These are phyloP conservation scores for Oryza glumipatula DNA, from an alignment of 176 grass and related monocot species.

Conservation along the genomic window DNA sequence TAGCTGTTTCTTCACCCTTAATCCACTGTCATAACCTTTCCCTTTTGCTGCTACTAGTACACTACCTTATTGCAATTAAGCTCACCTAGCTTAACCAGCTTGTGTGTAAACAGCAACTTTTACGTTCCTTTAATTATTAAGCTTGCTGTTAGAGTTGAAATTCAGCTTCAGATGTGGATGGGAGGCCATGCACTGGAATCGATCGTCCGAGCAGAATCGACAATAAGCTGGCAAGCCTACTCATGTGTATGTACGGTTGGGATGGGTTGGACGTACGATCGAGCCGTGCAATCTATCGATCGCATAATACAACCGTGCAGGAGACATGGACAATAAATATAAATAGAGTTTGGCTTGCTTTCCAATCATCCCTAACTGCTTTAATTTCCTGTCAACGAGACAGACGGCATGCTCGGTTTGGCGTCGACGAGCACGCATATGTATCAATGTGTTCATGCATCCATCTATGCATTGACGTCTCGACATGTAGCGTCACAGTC, in stretches of 20 bases:
- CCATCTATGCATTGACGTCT: slow-evolving; percentile 4
- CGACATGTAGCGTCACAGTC: slow-evolving; percentile 20
- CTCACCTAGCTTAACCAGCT: background rate
- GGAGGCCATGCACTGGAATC: background rate
- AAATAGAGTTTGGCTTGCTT: background rate
- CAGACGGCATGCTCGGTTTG: slow-evolving; percentile 32
- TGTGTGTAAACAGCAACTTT: background rate
- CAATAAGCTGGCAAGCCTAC: background rate
- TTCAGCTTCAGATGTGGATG: background rate
- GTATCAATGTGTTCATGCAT: background rate
- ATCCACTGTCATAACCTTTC: background rate
- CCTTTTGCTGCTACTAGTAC: background rate
- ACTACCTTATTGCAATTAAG: background rate
- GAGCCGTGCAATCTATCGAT: slow-evolving; percentile 20
- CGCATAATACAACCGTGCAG: background rate
- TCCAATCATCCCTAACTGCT: slow-evolving; percentile 21
- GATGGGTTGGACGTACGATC: slow-evolving; percentile 9
- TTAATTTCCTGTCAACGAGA: slow-evolving; percentile 29
- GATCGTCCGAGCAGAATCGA: background rate
- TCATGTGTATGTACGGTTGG: background rate
- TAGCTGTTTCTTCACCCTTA: slow-evolving; percentile 13
- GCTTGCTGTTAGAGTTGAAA: background rate
- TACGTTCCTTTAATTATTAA: too few relatives aligned
- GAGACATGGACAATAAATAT: slow-evolving; percentile 8
- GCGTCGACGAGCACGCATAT: background rate